Conservation (phyloP, 2,329 filamentous ascomycete genomes). For the Oidium heveae region DNA sequence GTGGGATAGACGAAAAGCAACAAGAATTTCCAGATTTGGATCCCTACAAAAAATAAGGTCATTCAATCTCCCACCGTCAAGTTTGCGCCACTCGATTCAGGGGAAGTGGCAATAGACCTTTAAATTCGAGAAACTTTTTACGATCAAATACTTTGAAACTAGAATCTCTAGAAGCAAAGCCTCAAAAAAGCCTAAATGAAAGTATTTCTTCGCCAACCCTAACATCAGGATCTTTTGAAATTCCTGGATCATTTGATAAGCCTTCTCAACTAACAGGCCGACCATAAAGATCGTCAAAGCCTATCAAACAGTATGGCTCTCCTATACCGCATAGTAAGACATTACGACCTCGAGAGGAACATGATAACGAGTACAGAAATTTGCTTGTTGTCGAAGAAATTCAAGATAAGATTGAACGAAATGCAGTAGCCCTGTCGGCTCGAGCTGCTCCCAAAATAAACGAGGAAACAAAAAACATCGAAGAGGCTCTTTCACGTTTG, state of each 20-base stretch:
- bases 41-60: neutral
- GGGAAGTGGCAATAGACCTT: no score
- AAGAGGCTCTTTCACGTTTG: no score
- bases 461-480: no score
- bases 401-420: neutral
- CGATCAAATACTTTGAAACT: no score
- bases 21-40: neutral
- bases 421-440: neutral
- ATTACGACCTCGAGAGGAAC: neutral
- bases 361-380: neutral
- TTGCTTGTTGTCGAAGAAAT: neutral
- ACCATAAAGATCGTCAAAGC: neutral
- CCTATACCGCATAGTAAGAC: neutral
- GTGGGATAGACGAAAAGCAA: neutral
- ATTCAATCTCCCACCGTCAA: neutral
- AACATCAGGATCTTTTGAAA: no score
- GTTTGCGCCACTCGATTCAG: neutral
- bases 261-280: neutral
- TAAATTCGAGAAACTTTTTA: no score
- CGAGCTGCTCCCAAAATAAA: no score
- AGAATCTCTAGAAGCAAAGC: no score
- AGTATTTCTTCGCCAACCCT: no score
- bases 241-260: neutral
- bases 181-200: no score
- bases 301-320: neutral